phyloP scores from a whole-genome alignment of 192 early-diverging fungal species.

The Paraglomus occultum region DNA sequence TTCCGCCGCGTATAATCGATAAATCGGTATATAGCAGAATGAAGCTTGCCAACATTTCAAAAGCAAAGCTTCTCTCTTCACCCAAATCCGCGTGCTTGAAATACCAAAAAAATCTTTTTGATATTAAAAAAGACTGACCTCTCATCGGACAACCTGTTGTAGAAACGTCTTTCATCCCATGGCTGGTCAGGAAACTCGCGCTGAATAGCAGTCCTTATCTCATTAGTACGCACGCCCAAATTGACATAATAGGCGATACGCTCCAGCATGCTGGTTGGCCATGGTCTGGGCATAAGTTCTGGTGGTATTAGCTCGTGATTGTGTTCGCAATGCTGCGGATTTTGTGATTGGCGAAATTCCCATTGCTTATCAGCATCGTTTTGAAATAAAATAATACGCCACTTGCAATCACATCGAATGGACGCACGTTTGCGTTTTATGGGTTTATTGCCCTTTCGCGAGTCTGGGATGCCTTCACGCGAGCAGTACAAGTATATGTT shows the following conservation, averaged over 20 bases:
- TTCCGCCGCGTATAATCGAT: too few species aligned
- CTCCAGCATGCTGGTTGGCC: constrained; percentile 51
- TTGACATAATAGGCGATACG: constrained; percentile 50
- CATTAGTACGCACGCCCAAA: constrained; percentile 46
- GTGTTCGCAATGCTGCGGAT: constrained; percentile 51
- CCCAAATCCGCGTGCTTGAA: too few species aligned
- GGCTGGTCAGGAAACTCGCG: constrained; percentile 50
- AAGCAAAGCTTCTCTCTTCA: too few species aligned
- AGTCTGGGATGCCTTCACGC: constrained; percentile 57
- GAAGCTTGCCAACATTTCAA: too few species aligned
- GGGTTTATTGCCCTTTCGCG: constrained; percentile 48
- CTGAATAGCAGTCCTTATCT: constrained; percentile 48
- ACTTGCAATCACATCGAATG: constrained; percentile 58
- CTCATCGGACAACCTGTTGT: constrained; percentile 53
- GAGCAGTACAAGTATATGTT: constrained; percentile 62
- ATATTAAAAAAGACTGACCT: constrained; percentile 16
- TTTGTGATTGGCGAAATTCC: constrained; percentile 59
- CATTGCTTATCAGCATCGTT: constrained; percentile 46
- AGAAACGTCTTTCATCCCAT: constrained; percentile 60
- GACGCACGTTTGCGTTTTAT: constrained; percentile 53
- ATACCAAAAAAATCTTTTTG: too few species aligned
- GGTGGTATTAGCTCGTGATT: constrained; percentile 55
- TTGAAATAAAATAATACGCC: constrained; percentile 57
- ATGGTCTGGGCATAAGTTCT: constrained; percentile 50
- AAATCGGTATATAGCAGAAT: too few species aligned